Conservation (phyloP, 192 early-diverging fungal species). For the Glomus cerebriforme region DNA sequence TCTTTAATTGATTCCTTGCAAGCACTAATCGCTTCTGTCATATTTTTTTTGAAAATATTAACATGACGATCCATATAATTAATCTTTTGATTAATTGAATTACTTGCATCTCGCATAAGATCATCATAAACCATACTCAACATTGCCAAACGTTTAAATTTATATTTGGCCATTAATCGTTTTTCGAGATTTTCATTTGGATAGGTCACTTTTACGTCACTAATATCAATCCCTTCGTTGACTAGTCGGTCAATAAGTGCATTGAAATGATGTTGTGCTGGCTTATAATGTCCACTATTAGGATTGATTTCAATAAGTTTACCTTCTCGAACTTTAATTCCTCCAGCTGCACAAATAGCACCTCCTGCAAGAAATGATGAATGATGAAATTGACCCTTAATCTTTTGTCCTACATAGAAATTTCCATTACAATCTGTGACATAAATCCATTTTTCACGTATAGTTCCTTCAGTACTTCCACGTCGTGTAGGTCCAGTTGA, state of each 20-base stretch:
- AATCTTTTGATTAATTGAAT: neutral
- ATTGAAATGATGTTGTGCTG: conserved; percentile 43
- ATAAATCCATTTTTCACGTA: conserved; percentile 42
- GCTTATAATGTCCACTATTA: conserved; percentile 49
- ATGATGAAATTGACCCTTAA: conserved; percentile 48
- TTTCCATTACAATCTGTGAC: conserved; percentile 40
- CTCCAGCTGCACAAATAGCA: conserved; percentile 43
- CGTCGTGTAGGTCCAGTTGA: no score
- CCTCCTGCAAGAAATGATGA: conserved; percentile 47
- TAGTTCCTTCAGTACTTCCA: neutral
- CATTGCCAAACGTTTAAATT: neutral
- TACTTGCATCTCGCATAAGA: neutral
- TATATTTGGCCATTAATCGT: neutral
- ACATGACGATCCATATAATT: neutral
- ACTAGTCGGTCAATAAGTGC: conserved; percentile 30
- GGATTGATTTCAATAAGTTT: conserved; percentile 46
- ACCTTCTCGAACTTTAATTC: conserved; percentile 38
- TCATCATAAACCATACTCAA: neutral
- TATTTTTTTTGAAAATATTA: neutral
- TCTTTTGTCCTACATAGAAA: conserved; percentile 43
- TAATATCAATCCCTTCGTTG: conserved; percentile 34
- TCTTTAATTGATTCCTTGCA: neutral
- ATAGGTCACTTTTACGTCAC: conserved; percentile 11
- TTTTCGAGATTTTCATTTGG: neutral
- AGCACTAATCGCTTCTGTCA: neutral